Conservation (phyloP, 805 yeast genomes). For the Metschnikowia similis region DNA sequence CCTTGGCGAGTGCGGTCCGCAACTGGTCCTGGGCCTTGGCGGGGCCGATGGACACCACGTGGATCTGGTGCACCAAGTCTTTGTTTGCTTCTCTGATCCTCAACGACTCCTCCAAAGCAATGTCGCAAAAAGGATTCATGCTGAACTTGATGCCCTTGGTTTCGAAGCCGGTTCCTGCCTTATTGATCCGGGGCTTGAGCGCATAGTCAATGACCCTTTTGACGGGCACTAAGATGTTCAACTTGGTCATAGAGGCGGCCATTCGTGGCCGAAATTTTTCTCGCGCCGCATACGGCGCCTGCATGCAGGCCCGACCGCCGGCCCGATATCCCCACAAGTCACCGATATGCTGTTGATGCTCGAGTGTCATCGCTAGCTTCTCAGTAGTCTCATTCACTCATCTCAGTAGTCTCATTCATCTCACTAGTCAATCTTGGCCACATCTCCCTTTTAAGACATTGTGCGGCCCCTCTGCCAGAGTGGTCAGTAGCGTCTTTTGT, state of each 20-base stretch:
- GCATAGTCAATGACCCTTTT: slow-evolving; percentile 95
- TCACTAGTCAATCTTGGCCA: too few species aligned
- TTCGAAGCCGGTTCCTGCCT: slow-evolving; percentile 78
- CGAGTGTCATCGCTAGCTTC: too few species aligned
- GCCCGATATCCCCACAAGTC: too few species aligned
- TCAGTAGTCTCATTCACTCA: too few species aligned
- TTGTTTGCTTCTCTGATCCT: slow-evolving; percentile 66
- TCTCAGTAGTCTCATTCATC: too few species aligned
- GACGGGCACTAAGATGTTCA: slow-evolving; percentile 84
- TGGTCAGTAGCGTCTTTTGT: too few species aligned
- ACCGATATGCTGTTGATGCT: too few species aligned
- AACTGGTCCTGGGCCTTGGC: slow-evolving; percentile 81
- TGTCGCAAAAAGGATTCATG: slow-evolving; percentile 96
- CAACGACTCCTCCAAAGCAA: slow-evolving; percentile 94
- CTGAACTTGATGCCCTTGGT: slow-evolving; percentile 86
- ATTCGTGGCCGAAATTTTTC: slow-evolving; percentile 3
- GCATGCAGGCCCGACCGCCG: slow-evolving; percentile 5
- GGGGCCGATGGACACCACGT: slow-evolving; percentile 90
- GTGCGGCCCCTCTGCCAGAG: too few species aligned
- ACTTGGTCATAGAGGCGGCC: slow-evolving; percentile 32
- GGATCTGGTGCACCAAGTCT: slow-evolving; percentile 69
- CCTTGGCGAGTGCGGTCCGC: slow-evolving; percentile 90
- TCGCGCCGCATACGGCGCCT: slow-evolving; percentile 1
- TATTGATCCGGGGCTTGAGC: slow-evolving; percentile 86
- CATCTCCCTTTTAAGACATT: too few species aligned